Evolutionary conservation across 768 basidiomycete species (phyloP).

Genomic region (Amanita jacksonii): DNA sequence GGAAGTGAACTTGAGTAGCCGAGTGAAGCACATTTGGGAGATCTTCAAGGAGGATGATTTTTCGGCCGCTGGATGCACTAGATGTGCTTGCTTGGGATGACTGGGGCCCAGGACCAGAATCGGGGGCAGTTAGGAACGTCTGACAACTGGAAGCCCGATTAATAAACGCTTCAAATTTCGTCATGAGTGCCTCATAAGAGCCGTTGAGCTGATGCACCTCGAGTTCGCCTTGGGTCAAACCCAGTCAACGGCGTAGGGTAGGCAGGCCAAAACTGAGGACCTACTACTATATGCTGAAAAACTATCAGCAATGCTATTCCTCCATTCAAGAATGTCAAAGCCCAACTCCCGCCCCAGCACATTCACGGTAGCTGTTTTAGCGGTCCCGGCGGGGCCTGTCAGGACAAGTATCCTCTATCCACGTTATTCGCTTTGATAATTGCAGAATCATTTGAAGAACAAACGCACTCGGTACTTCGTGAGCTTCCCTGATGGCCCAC

Average conservation of each 20-base stretch:
- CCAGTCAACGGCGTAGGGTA: neutral
- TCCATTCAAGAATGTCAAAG: conserved; percentile 83
- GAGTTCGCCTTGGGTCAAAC: neutral
- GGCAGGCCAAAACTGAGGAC: neutral
- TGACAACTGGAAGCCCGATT: conserved; percentile 55
- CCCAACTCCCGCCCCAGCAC: conserved; percentile 66
- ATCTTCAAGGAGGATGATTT: conserved; percentile 77
- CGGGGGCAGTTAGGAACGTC: conserved; percentile 47
- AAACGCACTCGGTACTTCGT: conserved; percentile 64
- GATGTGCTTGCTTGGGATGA: conserved; percentile 4
- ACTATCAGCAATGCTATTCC: conserved; percentile 51
- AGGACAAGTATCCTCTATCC: conserved; percentile 71
- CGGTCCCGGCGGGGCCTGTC: conserved; percentile 84
- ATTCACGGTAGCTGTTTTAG: conserved; percentile 80
- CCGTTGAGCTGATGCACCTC: neutral
- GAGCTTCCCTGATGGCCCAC: conserved; percentile 52
- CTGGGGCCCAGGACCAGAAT: conserved; percentile 7
- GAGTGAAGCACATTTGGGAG: conserved; percentile 84
- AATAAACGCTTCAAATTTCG: conserved; percentile 72
- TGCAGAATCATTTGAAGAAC: neutral
- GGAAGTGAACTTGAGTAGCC: conserved; percentile 62
- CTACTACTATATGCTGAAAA: conserved; percentile 14
- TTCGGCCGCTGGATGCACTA: conserved; percentile 25
- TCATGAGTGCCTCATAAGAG: conserved; percentile 38
- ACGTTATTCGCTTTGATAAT: neutral